phyloP scores from a whole-genome alignment of 2,329 filamentous ascomycete genomes.

The Colletotrichum tropicale region DNA sequence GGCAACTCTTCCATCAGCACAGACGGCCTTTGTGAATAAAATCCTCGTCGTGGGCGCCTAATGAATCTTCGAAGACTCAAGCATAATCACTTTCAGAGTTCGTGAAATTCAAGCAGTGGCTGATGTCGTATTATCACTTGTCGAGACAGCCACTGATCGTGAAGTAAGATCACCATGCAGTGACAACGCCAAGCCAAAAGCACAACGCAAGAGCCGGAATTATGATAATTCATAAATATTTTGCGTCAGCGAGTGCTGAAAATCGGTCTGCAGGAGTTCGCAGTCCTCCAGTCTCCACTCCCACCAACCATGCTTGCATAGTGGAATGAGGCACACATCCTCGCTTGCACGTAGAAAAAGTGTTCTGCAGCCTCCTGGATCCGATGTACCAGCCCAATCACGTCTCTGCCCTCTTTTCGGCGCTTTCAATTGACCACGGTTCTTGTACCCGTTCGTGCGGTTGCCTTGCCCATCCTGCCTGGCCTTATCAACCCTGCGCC shows the following conservation, averaged over 20 bases:
- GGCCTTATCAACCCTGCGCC: background rate
- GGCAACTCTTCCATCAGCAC: background rate
- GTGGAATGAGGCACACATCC: background rate
- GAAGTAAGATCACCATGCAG: no score
- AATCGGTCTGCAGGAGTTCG: no score
- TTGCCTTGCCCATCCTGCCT: background rate
- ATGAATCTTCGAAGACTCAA: background rate
- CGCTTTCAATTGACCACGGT: background rate
- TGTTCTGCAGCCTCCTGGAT: background rate
- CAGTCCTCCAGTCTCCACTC: background rate
- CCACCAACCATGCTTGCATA: background rate
- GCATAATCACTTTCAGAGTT: background rate
- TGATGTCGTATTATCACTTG: no score
- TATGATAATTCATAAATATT: no score
- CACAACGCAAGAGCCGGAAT: no score
- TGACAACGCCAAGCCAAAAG: no score
- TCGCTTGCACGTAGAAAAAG: background rate
- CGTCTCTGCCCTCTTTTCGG: background rate
- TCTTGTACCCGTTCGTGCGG: background rate
- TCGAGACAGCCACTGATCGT: no score
- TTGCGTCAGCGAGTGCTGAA: no score
- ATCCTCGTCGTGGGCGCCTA: rapidly evolving
- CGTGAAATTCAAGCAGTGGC: no score
- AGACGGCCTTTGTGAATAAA: background rate
- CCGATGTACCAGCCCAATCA: background rate